These are phyloP conservation scores for Skeletonema menzelii DNA, from an alignment of 108 stramenopile species.

Conservation along the genomic window DNA sequence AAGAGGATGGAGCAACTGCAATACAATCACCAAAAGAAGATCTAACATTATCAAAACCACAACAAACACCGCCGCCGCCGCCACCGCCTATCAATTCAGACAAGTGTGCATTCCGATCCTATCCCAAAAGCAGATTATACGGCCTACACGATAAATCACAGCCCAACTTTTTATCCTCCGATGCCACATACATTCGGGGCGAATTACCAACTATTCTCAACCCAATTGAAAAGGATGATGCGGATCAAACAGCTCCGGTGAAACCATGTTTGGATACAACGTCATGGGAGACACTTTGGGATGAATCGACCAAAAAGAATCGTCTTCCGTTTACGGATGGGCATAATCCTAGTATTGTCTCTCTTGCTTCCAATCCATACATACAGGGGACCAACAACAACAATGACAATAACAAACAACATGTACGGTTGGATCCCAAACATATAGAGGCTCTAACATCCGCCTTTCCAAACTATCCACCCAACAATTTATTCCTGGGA, in stretches of 20 bases:
- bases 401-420: neutral
- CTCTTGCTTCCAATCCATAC: slow-evolving; percentile 39
- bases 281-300: slow-evolving; percentile 57
- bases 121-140: slow-evolving; percentile 74
- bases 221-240: slow-evolving; percentile 4
- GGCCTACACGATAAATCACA: slow-evolving; percentile 17
- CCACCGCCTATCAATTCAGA: neutral
- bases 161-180: slow-evolving; percentile 54
- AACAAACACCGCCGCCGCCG: too few species aligned
- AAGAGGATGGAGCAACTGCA: neutral
- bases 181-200: slow-evolving; percentile 78
- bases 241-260: neutral
- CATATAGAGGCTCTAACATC: slow-evolving; percentile 12
- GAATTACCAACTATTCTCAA: slow-evolving; percentile 57
- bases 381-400: neutral
- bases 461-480: slow-evolving; percentile 2
- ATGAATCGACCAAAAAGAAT: neutral
- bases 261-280: slow-evolving; percentile 77
- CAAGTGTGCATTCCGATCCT: slow-evolving; percentile 67
- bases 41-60: neutral
- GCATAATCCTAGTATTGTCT: slow-evolving; percentile 78
- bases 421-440: slow-evolving; percentile 19
- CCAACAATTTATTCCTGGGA: slow-evolving; percentile 30
- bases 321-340: slow-evolving; percentile 82
- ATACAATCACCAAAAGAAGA: neutral